Base-by-base conservation (phyloP, 441 rosid genomes). In the Oxalis stricta region DNA sequence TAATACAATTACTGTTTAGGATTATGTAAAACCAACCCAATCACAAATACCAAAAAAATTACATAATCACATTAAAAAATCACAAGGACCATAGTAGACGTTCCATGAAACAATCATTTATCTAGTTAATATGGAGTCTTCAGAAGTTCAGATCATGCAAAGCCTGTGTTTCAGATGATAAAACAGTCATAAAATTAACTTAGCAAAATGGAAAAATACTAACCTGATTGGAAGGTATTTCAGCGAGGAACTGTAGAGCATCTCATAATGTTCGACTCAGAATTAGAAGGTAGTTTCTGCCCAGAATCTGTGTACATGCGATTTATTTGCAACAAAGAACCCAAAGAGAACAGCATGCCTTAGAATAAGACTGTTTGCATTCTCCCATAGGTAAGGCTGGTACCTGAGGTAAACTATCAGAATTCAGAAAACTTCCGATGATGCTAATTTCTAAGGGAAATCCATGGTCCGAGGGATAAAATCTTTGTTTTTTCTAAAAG, bases 281-380 rank as follows among this genome's bases (percentile, higher is more conserved):
- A 81, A 67, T 82, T 91, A 33, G 79, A 69, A 7, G 99, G 84
- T 52, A 86, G 73, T 56, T 83, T 91, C 76, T 91, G 99, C 38
- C 65, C 62, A 1, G 94, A 70, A 60, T 81, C 88, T 37, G 81
- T 76, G 50, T 91, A 84, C 79, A 81, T 68, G 48, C 99, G 77
- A 59, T 79, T 83, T 52, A 91, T 80, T 63, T 91, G 99, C 72
- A 91, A n/a, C 89, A 65, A 91, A 86, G 71, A 91, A 86, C 40
- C 96, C 99, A 66, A 86, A 91, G 63, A 91, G 88, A 43, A 91
- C 96, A 53, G 99, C 95, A 68, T 86, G 94, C 33, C 84, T 75
- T 33, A 83, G 65, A n/a, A 58, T 86, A 91, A 15, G 95, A 73
- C 58, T 84, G 96, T 61, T 84, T 71, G 76, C 95, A 57, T 86